Conservation (phyloP, 2,329 filamentous ascomycete species). For the Rutstroemia sydowiana region DNA sequence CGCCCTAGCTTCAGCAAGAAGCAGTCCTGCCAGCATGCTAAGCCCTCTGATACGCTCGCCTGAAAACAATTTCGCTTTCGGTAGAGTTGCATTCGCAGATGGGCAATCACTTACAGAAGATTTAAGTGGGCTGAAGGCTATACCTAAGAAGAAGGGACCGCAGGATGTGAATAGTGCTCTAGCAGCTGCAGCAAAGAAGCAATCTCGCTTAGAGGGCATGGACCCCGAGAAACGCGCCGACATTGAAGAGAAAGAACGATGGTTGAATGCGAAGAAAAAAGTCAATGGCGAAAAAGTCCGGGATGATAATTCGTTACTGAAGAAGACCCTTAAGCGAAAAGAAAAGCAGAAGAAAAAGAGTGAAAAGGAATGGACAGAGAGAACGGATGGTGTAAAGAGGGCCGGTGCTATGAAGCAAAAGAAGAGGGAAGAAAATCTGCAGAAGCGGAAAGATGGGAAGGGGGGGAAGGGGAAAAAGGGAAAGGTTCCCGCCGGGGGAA, state of each 20-base stretch:
- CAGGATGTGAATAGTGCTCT: constrained; percentile 81
- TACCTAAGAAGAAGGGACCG: constrained; percentile 71
- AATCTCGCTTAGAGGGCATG: constrained; percentile 67
- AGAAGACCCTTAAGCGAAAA: constrained; percentile 92
- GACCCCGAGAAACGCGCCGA: constrained; percentile 76
- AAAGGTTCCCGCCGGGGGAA: constrained; percentile 43
- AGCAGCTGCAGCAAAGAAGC: constrained; percentile 78
- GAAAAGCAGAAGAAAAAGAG: constrained; percentile 86
- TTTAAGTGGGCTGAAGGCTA: constrained; percentile 53
- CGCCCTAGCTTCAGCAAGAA: constrained; percentile 50
- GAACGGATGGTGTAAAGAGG: constrained; percentile 64
- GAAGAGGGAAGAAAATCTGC: constrained; percentile 74
- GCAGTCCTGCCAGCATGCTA: constrained; percentile 51
- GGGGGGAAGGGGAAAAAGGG: constrained; percentile 52
- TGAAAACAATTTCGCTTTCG: constrained; percentile 75
- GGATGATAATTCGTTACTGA: constrained; percentile 79
- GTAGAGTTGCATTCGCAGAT: constrained; percentile 83
- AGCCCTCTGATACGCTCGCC: constrained; percentile 47
- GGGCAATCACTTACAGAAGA: constrained; percentile 72
- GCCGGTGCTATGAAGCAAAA: constrained; percentile 71
- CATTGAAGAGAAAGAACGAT: constrained; percentile 87
- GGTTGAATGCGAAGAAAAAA: constrained; percentile 83
- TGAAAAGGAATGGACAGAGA: constrained; percentile 77
- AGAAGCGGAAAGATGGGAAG: constrained; percentile 69
- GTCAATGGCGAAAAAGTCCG: constrained; percentile 84